phyloP scores from a whole-genome alignment of 306 rosid genomes.

The Geum urbanum region DNA sequence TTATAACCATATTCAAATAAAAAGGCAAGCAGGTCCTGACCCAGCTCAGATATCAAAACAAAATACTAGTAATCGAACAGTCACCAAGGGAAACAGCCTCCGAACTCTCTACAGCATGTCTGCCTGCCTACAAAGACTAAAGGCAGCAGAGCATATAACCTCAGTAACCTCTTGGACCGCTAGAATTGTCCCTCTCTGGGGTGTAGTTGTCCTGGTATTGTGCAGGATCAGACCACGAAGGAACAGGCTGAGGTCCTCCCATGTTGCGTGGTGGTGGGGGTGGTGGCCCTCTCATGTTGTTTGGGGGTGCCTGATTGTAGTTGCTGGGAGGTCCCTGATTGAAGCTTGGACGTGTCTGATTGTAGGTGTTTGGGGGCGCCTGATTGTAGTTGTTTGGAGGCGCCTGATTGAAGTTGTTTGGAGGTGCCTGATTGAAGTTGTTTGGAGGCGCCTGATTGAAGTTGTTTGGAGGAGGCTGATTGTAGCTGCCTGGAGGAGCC shows the following conservation, averaged over 20 bases:
- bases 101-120: constrained; percentile 19
- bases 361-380: constrained; percentile 14
- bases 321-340: constrained; percentile 9
- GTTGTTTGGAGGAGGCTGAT: constrained; percentile 7
- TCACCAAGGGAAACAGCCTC: constrained; percentile 2
- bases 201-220: constrained; percentile 32
- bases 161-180: constrained; percentile 37
- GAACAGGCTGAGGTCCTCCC: constrained; percentile 25
- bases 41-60: neutral
- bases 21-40: neutral
- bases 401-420: constrained; percentile 4
- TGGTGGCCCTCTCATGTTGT: constrained; percentile 33
- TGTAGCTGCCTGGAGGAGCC: constrained; percentile 13
- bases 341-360: constrained; percentile 9
- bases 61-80: neutral
- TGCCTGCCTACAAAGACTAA: constrained; percentile 35
- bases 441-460: neutral
- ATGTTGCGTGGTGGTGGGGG: constrained; percentile 1
- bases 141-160: constrained; percentile 9
- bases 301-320: constrained; percentile 29
- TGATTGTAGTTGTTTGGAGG: constrained; percentile 19
- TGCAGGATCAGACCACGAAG: constrained; percentile 43
- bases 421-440: constrained; percentile 8
- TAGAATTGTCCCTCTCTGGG: constrained; percentile 33
- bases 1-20: constrained; percentile 5